Evolutionary conservation across 2,329 filamentous ascomycete genomes (phyloP), one percentile per base, ranked within the genome.

Genomic region (Fusarium sp.): DNA sequence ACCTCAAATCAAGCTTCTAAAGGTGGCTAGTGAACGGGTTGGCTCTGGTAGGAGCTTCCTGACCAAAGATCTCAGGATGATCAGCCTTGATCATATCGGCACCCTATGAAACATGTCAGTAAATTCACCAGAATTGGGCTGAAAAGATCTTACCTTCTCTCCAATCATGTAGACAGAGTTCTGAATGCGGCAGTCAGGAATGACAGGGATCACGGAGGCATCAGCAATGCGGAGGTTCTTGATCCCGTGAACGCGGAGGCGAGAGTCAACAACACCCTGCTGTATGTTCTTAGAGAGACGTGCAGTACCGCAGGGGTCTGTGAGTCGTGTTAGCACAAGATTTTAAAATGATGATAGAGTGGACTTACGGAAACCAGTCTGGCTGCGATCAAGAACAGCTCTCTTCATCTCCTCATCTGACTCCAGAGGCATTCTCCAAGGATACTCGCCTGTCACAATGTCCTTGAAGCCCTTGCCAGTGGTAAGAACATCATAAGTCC

Each of bases 81-180:
- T 62, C 59, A 20, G 39, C 38, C 59, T 62, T 62, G 39, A 57
- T 62, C n/a, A 62, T 57, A 5, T 62, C 59, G 24, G 59, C 50
- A 11, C 59, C 39, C 59, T 57, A 6, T 0, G 3, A 24, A 6
- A 22, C 4, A 11, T 20, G 38, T 62, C 9, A 62, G 59, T 18
- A 0, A 14, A 20, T 5, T 3, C 14, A 57, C 1, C 2, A 17
- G 1, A 9, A 13, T 12, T 3, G n/a, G 3, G 5, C 1, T 1
- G 3, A 24, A 10, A 5, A 9, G 4, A 3, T 28, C 39, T 45
- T 1, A 44, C 82, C 83, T 87, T 91, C 77, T 91, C 89, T 24
- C 82, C 89, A 66, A 90, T 78, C 85, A 88, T 89, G 75, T 91
- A 91, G 8, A 91, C 89, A 5, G 87, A 84, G 74, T 89, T 90